Conservation (phyloP, 2,329 filamentous ascomycete species). For the Aspergillus persii region DNA sequence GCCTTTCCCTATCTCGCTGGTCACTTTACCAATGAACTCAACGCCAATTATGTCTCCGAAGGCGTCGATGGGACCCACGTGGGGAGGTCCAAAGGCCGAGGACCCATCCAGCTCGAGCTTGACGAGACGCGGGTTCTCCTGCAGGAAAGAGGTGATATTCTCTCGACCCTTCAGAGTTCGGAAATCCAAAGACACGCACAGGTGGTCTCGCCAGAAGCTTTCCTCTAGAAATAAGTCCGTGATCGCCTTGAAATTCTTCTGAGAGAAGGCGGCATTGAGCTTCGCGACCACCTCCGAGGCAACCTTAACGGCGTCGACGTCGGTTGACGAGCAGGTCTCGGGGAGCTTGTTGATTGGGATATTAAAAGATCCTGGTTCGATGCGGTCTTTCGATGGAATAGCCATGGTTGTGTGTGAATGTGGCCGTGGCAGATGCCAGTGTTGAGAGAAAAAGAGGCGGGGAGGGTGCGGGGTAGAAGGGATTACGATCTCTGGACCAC, state of each 20-base stretch:
- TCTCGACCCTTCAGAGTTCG: slow-evolving; percentile 52
- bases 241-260: slow-evolving; percentile 33
- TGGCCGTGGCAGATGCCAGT: no score
- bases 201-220: slow-evolving; percentile 59
- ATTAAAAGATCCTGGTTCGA: slow-evolving; percentile 57
- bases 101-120: slow-evolving; percentile 49
- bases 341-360: slow-evolving; percentile 46
- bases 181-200: slow-evolving; percentile 56
- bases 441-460: not conserved
- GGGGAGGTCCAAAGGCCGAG: slow-evolving; percentile 46
- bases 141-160: slow-evolving; percentile 37
- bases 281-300: slow-evolving; percentile 36
- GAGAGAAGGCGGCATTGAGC: slow-evolving; percentile 41
- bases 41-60: slow-evolving; percentile 53
- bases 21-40: slow-evolving; percentile 55
- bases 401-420: not conserved
- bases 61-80: slow-evolving; percentile 49
- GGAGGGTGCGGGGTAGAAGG: not conserved
- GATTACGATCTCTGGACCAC: not conserved
- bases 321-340: slow-evolving; percentile 30
- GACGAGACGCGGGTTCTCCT: slow-evolving; percentile 43
- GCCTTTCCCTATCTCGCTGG: slow-evolving; percentile 55
- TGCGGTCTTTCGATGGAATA: slow-evolving; percentile 41
- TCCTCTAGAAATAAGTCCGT: slow-evolving; percentile 50
- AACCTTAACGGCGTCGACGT: slow-evolving; percentile 37